These are phyloP conservation scores for Phialophora expanda DNA, from an alignment of 2,329 filamentous ascomycete species.

Conservation along the genomic window DNA sequence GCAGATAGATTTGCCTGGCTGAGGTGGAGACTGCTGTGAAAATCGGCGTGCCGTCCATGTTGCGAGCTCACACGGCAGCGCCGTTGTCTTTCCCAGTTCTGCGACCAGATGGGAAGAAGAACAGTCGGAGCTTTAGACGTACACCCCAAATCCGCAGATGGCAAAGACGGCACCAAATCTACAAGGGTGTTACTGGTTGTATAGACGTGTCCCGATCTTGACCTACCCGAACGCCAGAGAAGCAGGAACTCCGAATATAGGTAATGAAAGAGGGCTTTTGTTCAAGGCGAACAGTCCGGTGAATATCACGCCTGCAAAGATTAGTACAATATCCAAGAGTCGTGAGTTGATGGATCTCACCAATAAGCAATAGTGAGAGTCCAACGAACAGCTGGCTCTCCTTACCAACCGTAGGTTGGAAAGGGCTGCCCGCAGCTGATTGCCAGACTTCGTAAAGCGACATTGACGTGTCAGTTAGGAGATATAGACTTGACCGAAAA, in stretches of 20 bases:
- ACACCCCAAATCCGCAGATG: slow-evolving; percentile 98
- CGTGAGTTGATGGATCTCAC: slow-evolving; percentile 46
- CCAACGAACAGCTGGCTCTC: slow-evolving; percentile 81
- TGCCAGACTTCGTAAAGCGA: slow-evolving; percentile 91
- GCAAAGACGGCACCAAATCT: slow-evolving; percentile 96
- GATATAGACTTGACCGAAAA: neutral
- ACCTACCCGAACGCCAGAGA: slow-evolving; percentile 87
- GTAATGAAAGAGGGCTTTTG: slow-evolving; percentile 79
- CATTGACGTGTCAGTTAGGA: slow-evolving; percentile 45
- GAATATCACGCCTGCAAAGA: slow-evolving; percentile 52
- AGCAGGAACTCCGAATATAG: slow-evolving; percentile 80
- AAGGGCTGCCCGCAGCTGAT: slow-evolving; percentile 85
- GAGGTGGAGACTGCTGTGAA: slow-evolving; percentile 68
- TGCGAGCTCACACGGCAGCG: neutral
- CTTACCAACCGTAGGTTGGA: slow-evolving; percentile 79
- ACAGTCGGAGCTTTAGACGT: slow-evolving; percentile 69
- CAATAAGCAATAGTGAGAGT: slow-evolving; percentile 74
- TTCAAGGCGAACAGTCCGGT: slow-evolving; percentile 33
- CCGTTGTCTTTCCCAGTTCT: neutral
- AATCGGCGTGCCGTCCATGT: slow-evolving; percentile 49
- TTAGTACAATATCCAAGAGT: slow-evolving; percentile 65
- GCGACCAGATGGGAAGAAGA: neutral
- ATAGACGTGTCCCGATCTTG: slow-evolving; percentile 6
- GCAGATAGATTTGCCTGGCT: slow-evolving; percentile 63
- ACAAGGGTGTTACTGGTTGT: slow-evolving; percentile 24